A percentile compares a stretch with the other conserved stretches of the same genome.
These are phyloP conservation scores for Ophiostoma tasmaniense DNA, from an alignment of 2,329 filamentous ascomycete species.

Conservation along the genomic window DNA sequence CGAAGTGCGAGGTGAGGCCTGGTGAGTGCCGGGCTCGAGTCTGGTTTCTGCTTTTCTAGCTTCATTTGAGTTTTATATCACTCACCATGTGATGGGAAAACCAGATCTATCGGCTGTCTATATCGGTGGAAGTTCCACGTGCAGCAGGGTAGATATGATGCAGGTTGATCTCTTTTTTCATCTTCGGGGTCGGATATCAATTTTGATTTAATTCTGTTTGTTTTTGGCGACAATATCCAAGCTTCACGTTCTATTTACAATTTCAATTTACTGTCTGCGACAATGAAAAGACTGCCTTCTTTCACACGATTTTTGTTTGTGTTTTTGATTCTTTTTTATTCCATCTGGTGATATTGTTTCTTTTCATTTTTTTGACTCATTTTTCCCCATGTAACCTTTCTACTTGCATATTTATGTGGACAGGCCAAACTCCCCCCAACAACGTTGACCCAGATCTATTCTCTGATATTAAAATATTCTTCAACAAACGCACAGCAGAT, in stretches of 20 bases:
- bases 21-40: background rate
- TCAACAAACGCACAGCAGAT: no score
- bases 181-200: background rate
- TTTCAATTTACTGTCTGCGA: background rate
- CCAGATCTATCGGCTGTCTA: background rate
- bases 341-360: background rate
- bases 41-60: background rate
- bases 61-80: background rate
- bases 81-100: background rate
- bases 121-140: no score
- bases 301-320: background rate
- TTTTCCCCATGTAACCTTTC: no score
- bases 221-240: background rate
- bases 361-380: no score
- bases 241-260: background rate
- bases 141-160: no score
- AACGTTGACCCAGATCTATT: no score
- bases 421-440: no score
- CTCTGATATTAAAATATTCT: no score
- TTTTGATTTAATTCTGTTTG: background rate
- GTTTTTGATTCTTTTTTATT: background rate
- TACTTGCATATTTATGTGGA: no score
- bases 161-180: no score
- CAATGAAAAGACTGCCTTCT: background rate
- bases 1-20: background rate